These are phyloP conservation scores for Euclidium syriacum DNA, from an alignment of 345 rosid genomes.

Conservation along the genomic window DNA sequence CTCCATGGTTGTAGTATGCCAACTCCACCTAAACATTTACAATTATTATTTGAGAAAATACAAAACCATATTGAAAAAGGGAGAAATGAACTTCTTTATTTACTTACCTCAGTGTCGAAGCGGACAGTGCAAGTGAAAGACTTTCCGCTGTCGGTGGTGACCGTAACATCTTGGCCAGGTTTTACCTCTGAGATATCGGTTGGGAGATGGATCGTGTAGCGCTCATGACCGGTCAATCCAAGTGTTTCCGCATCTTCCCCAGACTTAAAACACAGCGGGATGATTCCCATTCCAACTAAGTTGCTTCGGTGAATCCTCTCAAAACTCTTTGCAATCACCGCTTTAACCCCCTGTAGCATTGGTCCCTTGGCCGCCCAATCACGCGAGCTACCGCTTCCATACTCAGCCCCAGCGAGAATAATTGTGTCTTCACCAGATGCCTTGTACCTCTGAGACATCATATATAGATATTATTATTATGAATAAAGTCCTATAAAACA, in stretches of 20 bases:
- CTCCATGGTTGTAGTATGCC: constrained; percentile 87
- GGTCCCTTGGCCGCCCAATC: constrained; percentile 99
- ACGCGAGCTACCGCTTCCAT: constrained; percentile 99
- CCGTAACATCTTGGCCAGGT: constrained; percentile 94
- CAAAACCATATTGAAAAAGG: background rate
- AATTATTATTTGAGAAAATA: background rate
- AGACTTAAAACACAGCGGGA: constrained; percentile 87
- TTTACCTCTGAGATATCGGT: constrained; percentile 58
- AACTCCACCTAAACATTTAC: constrained; percentile 69
- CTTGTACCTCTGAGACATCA: constrained; percentile 81
- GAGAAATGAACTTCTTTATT: too few relatives aligned
- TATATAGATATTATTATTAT: background rate
- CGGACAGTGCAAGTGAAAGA: constrained; percentile 89
- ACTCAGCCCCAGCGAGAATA: constrained; percentile 94
- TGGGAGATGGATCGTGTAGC: constrained; percentile 84
- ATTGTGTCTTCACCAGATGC: constrained; percentile 68
- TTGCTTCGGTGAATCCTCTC: constrained; percentile 99
- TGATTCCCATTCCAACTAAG: constrained; percentile 96
- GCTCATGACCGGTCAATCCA: constrained; percentile 88
- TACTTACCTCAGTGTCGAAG: constrained; percentile 89
- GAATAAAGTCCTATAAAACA: too few relatives aligned
- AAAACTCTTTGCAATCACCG: constrained; percentile 94
- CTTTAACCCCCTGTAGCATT: constrained; percentile 93
- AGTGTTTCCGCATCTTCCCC: constrained; percentile 93
- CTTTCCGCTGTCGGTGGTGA: constrained; percentile 76